phyloP scores from a whole-genome alignment of 768 basidiomycete genomes.

The Lentinula aciculospora region DNA sequence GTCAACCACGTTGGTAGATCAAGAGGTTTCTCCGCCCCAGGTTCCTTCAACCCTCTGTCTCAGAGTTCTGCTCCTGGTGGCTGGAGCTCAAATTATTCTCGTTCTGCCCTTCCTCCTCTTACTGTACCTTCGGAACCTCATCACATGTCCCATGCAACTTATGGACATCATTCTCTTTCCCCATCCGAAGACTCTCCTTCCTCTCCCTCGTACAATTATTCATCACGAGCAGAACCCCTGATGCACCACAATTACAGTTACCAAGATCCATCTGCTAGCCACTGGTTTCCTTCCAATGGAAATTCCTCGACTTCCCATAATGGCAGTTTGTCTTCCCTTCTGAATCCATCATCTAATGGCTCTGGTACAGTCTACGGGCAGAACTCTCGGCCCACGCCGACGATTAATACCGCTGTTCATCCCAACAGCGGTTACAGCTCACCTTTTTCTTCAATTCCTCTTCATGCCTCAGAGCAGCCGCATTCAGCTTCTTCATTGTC shows the following conservation, averaged over 20 bases:
- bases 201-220: conserved; percentile 35
- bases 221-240: conserved; percentile 11
- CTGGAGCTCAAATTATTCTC: conserved; percentile 56
- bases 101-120: conserved; percentile 70
- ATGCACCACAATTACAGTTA: conserved; percentile 34
- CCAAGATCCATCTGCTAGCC: conserved; percentile 53
- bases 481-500: conserved; percentile 60
- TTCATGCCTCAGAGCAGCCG: conserved; percentile 56
- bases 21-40: conserved; percentile 81
- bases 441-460: conserved; percentile 65
- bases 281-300: conserved; percentile 42
- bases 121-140: conserved; percentile 77
- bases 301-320: conserved; percentile 58
- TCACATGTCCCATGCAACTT: conserved; percentile 28
- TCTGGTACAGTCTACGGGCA: conserved; percentile 31
- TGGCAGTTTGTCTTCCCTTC: conserved; percentile 69
- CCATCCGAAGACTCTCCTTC: conserved; percentile 64
- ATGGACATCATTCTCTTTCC: conserved; percentile 39
- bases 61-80: conserved; percentile 36
- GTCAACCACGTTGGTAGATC: conserved; percentile 50
- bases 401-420: conserved; percentile 54
- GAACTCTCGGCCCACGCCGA: conserved; percentile 52
- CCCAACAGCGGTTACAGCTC: conserved; percentile 38
- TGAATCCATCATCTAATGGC: conserved; percentile 57
- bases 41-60: conserved; percentile 68